Conservation (phyloP, 805 yeast species). For the Diddensiella santjacobensis region DNA sequence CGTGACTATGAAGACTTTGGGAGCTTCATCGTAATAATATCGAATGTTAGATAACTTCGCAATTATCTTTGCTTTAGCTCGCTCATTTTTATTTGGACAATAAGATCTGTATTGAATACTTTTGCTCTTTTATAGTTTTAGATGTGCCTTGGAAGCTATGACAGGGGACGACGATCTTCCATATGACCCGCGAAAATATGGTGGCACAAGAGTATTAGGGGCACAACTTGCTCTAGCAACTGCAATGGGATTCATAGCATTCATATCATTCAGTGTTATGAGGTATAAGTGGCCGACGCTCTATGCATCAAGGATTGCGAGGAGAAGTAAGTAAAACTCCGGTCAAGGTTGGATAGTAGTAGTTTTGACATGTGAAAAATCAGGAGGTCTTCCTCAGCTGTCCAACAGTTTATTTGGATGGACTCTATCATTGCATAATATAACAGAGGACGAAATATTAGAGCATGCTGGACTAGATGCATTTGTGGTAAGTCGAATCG, state of each 20-base stretch:
- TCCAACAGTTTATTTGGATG: slow-evolving; percentile 72
- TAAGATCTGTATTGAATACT: no score
- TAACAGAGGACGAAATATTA: slow-evolving; percentile 71
- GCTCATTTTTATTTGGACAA: no score
- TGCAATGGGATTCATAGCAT: slow-evolving; percentile 63
- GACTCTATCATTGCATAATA: slow-evolving; percentile 61
- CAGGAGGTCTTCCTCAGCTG: slow-evolving; percentile 44
- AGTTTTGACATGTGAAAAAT: not conserved
- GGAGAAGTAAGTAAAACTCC: slow-evolving; percentile 33
- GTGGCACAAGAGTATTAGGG: slow-evolving; percentile 54
- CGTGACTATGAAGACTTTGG: no score
- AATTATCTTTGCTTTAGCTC: no score
- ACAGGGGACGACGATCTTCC: not conserved
- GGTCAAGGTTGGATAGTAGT: slow-evolving; percentile 12
- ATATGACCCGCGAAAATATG: slow-evolving; percentile 23
- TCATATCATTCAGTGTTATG: slow-evolving; percentile 64
- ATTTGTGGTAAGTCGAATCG: slow-evolving; percentile 53
- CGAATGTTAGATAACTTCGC: no score
- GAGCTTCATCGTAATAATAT: no score
- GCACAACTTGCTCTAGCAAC: slow-evolving; percentile 74
- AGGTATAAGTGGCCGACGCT: slow-evolving; percentile 74
- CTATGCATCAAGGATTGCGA: slow-evolving; percentile 73
- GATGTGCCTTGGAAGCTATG: not conserved
- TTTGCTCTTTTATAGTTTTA: no score
- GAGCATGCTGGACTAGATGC: slow-evolving; percentile 95